Evolutionary conservation across 495 filamentous ascomycete genomes (phyloP), one percentile per base, ranked within the genome.

Genomic region (Xylaria curta): DNA sequence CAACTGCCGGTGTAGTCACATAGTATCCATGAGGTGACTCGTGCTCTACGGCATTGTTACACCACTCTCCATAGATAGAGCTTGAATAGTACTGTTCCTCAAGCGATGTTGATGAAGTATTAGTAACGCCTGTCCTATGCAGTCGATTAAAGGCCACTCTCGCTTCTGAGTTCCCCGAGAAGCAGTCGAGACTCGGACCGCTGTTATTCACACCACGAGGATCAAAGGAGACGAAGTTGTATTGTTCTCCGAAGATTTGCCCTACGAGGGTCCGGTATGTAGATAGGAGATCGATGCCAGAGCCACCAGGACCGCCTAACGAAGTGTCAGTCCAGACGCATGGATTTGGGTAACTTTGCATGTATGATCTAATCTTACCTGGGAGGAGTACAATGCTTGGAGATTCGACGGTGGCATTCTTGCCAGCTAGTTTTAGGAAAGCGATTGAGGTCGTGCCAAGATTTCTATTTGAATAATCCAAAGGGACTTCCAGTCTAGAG

Each of bases 51-150:
- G 54, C 71, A 15, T 66, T 38, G 7, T 72, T 51, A 75, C 75
- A 40, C 78, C 74, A 73, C 79, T 79, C 46, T 75, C 82, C 4
- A 81, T 82, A 69, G 82, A 85, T 60, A 78, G 82, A 19, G 69
- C 72, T 74, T 31, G 78, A 70, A 42, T 78, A 76, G 61, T 74
- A 82, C 49, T 82, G 76, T n/a, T 66, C 70, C 53, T 74, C 67
- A 21, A 79, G 47, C 13, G 80, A 76, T 1, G 65, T 69, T 9
- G 75, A 74, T 7, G 80, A 81, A 26, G 80, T 83, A 1, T 85
- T 84, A 36, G 84, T 76, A 75, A 82, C 81, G 15, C 85, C 85
- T 51, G 84, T 82, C 0, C 79, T 79, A 21, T 83, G 78, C 2
- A 79, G 70, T 65, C 83, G 80, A 66, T 81, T 66, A 42, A 85